These are phyloP conservation scores for Sporodiniella umbellata DNA, from an alignment of 371 early-diverging fungal genomes.

Conservation along the genomic window DNA sequence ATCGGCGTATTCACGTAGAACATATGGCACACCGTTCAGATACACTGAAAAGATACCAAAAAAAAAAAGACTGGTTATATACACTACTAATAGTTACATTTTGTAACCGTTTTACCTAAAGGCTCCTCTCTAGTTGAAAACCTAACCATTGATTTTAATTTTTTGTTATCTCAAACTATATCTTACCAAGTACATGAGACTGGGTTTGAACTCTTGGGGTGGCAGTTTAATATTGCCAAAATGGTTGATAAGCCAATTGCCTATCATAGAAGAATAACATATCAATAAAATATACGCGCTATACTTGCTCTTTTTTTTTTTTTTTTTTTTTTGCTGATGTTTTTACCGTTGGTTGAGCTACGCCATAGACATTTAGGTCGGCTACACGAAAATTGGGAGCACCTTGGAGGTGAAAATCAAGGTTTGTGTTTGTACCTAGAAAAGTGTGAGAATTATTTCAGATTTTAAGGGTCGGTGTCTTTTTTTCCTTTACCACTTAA, in stretches of 20 bases:
- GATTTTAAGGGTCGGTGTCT: too few species aligned
- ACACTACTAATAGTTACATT: too few species aligned
- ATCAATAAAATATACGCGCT: neutral
- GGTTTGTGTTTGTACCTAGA: constrained; percentile 51
- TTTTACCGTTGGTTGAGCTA: constrained; percentile 66
- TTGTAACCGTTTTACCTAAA: constrained; percentile 30
- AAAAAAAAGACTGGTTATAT: neutral
- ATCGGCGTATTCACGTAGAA: constrained; percentile 58
- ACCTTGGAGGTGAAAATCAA: constrained; percentile 66
- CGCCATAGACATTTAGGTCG: constrained; percentile 64
- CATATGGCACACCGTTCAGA: constrained; percentile 65
- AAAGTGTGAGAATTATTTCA: neutral
- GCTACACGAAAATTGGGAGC: constrained; percentile 72
- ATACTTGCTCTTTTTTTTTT: too few species aligned
- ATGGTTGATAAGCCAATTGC: constrained; percentile 61
- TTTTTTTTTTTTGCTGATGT: neutral
- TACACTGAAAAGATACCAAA: constrained; percentile 33
- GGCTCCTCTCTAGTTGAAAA: constrained; percentile 75
- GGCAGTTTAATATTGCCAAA: constrained; percentile 55
- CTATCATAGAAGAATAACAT: constrained; percentile 24
- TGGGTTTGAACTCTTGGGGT: constrained; percentile 36
- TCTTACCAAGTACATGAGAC: constrained; percentile 44
- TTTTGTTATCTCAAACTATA: neutral
- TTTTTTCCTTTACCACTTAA: constrained; percentile 38
- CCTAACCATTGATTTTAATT: constrained; percentile 33